Evolutionary conservation across 305 asterid genomes (phyloP), one percentile per base, ranked within the genome.

Genomic region (Caryopteris hybrid): DNA sequence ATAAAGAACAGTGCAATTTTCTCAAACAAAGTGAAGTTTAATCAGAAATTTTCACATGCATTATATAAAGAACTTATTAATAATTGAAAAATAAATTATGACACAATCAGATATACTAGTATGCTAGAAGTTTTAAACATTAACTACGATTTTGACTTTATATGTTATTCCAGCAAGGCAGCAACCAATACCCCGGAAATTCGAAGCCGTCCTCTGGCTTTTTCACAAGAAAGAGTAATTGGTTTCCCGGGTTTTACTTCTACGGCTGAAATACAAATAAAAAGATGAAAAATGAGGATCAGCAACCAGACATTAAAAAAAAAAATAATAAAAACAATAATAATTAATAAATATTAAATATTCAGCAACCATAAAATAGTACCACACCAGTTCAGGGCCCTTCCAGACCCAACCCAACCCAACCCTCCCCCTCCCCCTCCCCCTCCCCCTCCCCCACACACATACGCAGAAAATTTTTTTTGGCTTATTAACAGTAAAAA

Each of bases 181-280:
- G n/a, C n/a, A n/a, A 38, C 8, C 5, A 61, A n/a, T 66, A 88
- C 98, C 92, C 88, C 97, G 16, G 97, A 78, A 76, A 90, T 85
- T 18, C 95, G 87, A 47, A 92, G 93, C 80, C 96, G 82, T 65
- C 93, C 82, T 61, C 81, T 74, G 7, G 78, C 81, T 53, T 77
- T 72, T 21, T 84, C 86, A 27, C 79, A 83, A 0, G 79, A 77
- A 83, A 84, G 93, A 54, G 93, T 84, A 18, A 84, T 42, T 6
- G 96, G 92, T 50, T 75, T 80, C 69, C 92, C 96, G 3, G 96
- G 84, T 71, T 79, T 90, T 20, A 92, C 86, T 79, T 86, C 86
- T 43, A 83, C 67, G 33, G 97, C 98, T 92, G 79, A 73, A 64
- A 68, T 57, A 57, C 16, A 42, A 33, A 7, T 2, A 8, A 9